phyloP scores from a whole-genome alignment of 2,329 filamentous ascomycete species.

The Hypoxylon sp. region DNA sequence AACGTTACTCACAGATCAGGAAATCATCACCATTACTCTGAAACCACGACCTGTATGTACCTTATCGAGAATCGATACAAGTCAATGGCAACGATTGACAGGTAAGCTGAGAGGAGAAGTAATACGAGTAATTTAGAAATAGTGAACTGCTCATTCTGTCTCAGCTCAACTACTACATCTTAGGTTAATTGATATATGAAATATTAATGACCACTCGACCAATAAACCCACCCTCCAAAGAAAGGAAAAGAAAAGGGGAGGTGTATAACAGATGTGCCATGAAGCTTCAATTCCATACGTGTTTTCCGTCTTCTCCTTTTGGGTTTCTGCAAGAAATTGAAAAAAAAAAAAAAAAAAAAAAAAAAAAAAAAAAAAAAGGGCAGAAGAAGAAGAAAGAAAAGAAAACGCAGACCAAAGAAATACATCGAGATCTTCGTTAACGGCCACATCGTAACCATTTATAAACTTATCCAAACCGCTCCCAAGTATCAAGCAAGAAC shows the following conservation, averaged over 20 bases:
- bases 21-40: neutral
- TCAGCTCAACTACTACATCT: too few species aligned
- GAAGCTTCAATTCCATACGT: neutral
- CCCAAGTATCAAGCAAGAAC: neutral
- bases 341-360: neutral
- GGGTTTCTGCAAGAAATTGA: neutral
- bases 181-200: neutral
- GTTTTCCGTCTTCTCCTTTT: neutral
- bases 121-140: too few species aligned
- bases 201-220: neutral
- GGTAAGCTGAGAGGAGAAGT: too few species aligned
- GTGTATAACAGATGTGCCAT: neutral
- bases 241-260: neutral
- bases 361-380: too few species aligned
- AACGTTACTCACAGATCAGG: slow-evolving; percentile 25
- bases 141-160: too few species aligned
- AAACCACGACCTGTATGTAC: neutral
- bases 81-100: too few species aligned
- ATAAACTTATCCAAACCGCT: neutral
- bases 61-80: neutral
- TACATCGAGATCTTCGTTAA: neutral
- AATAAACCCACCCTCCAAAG: too few species aligned
- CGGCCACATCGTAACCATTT: neutral
- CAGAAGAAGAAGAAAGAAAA: neutral
- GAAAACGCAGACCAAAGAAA: neutral